A percentile compares a stretch with the other conserved stretches of the same genome.
phyloP scores from a whole-genome alignment of 1,139 yeast genomes.

The Hyphopichia pseudoburtonii region DNA sequence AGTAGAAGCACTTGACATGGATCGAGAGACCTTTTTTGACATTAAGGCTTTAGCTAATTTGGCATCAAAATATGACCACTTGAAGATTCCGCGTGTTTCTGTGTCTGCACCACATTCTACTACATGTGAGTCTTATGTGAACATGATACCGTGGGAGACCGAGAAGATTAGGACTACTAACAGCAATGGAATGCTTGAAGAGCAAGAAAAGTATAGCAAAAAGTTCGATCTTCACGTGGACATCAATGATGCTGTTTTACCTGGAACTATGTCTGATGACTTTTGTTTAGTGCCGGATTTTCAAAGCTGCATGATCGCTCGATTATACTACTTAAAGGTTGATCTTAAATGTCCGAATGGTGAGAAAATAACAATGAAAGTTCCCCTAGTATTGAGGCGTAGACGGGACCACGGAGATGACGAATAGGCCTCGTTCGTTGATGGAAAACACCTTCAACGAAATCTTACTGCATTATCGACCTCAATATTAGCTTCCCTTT shows the following conservation, averaged over 20 bases:
- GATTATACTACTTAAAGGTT: slow-evolving; percentile 36
- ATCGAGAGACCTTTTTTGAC: slow-evolving; percentile 25
- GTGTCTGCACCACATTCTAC: slow-evolving; percentile 8
- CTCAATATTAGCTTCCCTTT: no score
- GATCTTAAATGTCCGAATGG: slow-evolving; percentile 28
- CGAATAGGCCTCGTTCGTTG: no score
- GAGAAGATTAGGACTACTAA: slow-evolving; percentile 13
- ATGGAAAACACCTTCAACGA: no score
- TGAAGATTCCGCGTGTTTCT: slow-evolving; percentile 17
- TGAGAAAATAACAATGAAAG: slow-evolving; percentile 26
- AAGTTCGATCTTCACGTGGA: slow-evolving; percentile 23
- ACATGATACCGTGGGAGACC: slow-evolving; percentile 23
- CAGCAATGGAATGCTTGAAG: slow-evolving; percentile 13
- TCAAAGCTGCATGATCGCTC: slow-evolving; percentile 34
- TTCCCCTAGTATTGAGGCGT: slow-evolving; percentile 29
- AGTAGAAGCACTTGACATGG: slow-evolving; percentile 23
- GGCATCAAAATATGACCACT: slow-evolving; percentile 23
- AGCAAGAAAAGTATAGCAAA: slow-evolving; percentile 18
- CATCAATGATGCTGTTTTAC: slow-evolving; percentile 14
- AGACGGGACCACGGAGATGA: slow-evolving; percentile 1
- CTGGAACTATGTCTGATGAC: slow-evolving; percentile 11
- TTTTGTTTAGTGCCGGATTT: slow-evolving; percentile 41
- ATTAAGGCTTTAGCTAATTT: slow-evolving; percentile 37
- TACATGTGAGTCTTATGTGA: slow-evolving; percentile 3
- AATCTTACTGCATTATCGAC: no score